Evolutionary conservation across 2,329 filamentous ascomycete genomes (phyloP), one percentile per base, ranked within the genome.

Genomic region (Tolypocladium capitatum): DNA sequence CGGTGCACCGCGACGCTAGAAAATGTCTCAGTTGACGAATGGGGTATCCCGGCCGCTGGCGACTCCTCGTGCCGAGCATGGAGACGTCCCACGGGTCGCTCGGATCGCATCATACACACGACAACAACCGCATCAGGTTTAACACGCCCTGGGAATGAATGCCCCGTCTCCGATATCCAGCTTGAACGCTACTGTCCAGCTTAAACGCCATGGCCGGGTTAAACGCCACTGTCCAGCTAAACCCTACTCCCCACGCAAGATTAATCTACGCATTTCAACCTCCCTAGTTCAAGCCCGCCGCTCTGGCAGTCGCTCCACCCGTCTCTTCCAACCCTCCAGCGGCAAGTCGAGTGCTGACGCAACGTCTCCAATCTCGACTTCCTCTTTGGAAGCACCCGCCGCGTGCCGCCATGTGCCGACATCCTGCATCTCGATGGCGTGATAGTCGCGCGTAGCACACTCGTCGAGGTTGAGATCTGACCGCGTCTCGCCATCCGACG

Each of bases 401-500:
- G 10, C 21, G 20, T 18, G 24, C 14, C 41, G 32, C 44, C 46
- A 48, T 31, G 38, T 20, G 14, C 30, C 11, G 10, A 16, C 16
- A 13, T 48, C 42, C 31, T 57, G 53, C 48, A 27, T 31, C 27
- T 40, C 46, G 11, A 57, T 56, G 44, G 53, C 53, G 42, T 54
- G 44, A 43, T 56, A 53, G 28, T 58, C 56, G 33, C 46, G 43
- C 33, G 49, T 51, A 2, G 53, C 50, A 38, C 54, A 56, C 21
- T 54, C 52, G 14, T 51, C 48, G 30, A 53, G 36, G 36, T 49
- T 46, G 20, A 47, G 20, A 27, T 52, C 48, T 4, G 43, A 14
- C 10, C 21, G 14, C 6, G 30, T 16, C 13, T 51, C 45, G 34
- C 35, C 48, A 38, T 49, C 42, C 5, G 38, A 4, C 2, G 44